Evolutionary conservation across 495 filamentous ascomycete species (phyloP).

Genomic region (Friedmanniomyces endolithicus): DNA sequence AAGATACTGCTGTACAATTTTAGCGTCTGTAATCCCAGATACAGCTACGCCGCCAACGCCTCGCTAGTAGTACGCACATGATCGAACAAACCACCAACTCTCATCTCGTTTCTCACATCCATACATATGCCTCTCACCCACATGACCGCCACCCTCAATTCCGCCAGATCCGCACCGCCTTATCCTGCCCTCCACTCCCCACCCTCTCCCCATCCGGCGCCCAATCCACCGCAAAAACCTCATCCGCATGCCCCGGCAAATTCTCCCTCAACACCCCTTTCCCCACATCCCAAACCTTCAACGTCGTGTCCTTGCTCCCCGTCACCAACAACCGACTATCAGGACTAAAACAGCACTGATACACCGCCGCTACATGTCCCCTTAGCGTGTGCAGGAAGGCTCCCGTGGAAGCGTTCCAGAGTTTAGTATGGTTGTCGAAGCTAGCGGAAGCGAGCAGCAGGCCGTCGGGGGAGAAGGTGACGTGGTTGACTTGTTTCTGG

Average conservation of each 20-base stretch:
- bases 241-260: conserved; percentile 86
- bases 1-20: too few relatives aligned
- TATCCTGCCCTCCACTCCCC: conserved; percentile 85
- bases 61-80: too few relatives aligned
- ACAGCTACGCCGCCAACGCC: too few relatives aligned
- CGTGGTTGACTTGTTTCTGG: conserved; percentile 92
- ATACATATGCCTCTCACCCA: too few relatives aligned
- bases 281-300: conserved; percentile 87
- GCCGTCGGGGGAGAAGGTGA: conserved; percentile 85
- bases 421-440: conserved; percentile 87
- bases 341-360: conserved; percentile 78
- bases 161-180: conserved; percentile 75
- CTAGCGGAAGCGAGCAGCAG: conserved; percentile 70
- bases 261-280: conserved; percentile 74
- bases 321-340: conserved; percentile 79
- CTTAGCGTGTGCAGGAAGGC: conserved; percentile 76
- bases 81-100: too few relatives aligned
- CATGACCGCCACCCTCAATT: too few relatives aligned
- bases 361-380: conserved; percentile 88
- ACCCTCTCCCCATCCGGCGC: conserved; percentile 74
- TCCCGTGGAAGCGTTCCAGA: conserved; percentile 65
- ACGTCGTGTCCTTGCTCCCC: conserved; percentile 78
- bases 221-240: conserved; percentile 92
- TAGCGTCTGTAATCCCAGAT: too few relatives aligned
- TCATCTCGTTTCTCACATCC: too few relatives aligned